Evolutionary conservation across 495 filamentous ascomycete species (phyloP), one percentile per base, ranked within the genome.

Genomic region (Xylaria flabelliformis): DNA sequence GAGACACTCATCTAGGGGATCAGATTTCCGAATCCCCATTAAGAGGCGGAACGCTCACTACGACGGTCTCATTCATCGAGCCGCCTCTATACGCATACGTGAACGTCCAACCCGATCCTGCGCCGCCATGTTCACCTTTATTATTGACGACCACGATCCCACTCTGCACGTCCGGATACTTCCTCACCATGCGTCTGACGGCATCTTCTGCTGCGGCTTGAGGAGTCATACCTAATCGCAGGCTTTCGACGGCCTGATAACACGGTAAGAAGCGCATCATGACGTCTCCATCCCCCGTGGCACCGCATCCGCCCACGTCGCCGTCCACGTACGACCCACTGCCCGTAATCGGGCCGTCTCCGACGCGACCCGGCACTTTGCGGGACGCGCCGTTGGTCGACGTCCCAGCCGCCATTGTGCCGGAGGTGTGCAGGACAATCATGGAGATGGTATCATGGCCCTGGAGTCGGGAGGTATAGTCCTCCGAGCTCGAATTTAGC

Each of bases 211-310:
- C 84, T 1, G 84, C 84, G 24, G 78, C 76, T 3, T 61, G 70
- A 9, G 84, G 84, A 2, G 61, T 73, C 82, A 84, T 81, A 1
- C 84, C 84, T n/a, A 39, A 72, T 39, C 84, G 77, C 69, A 86
- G 39, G 73, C 77, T 85, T 74, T 86, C 84, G 0, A 86, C 82
- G 0, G 83, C 84, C 71, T 85, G 84, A 71, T 85, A 86, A 71
- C 84, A 85, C 39, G 84, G 84, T 39, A 85, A 64, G 63, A 85
- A 84, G 41, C 84, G 82, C 84, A 86, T 85, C 84, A 86, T 86
- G 46, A 86, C 70, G 70, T 86, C 84, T 0, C 84, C 84, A 66
- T 86, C 84, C 4, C 84, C 84, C 1, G 84, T 86, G 8, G 84
- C 84, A 13, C 83, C 84, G 64, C 84, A 86, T 5, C 82, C 84